These are phyloP conservation scores for Betula pendula DNA, from an alignment of 306 rosid genomes.

Conservation along the genomic window DNA sequence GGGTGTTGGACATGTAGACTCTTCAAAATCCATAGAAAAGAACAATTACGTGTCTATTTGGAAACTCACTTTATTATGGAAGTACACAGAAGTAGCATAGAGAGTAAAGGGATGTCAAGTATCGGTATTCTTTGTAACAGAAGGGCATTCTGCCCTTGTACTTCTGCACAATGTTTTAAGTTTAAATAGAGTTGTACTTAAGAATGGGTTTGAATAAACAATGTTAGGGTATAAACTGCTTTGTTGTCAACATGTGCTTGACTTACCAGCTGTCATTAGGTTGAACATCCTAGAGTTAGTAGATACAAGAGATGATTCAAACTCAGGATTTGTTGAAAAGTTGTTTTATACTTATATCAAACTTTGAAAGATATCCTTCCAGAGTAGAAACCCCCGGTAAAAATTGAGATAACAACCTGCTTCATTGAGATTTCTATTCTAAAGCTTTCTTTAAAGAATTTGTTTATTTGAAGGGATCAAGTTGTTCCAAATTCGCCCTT, in stretches of 20 bases:
- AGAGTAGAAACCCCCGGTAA: not conserved
- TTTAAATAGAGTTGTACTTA: not conserved
- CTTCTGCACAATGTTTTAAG: not conserved
- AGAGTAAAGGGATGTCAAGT: not conserved
- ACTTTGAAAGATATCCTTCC: not conserved
- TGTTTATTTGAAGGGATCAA: not conserved
- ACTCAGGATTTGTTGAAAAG: not conserved
- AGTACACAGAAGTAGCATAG: not conserved
- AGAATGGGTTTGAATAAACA: not conserved
- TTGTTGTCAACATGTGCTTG: not conserved
- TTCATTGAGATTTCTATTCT: not conserved
- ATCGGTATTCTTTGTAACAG: too few relatives aligned
- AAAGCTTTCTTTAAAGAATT: not conserved
- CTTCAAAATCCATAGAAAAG: not conserved
- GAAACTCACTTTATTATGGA: not conserved
- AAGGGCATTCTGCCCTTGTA: not conserved
- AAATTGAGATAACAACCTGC: not conserved
- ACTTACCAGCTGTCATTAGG: not conserved
- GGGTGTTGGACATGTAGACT: not conserved
- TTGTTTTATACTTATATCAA: not conserved
- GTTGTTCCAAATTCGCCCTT: constrained; percentile 7
- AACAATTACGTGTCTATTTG: not conserved
- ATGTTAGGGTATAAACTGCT: not conserved
- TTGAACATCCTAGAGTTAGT: not conserved
- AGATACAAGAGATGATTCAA: not conserved